Evolutionary conservation across 305 asterid species (phyloP), one percentile per base, ranked within the genome.

Genomic region (Plantago lanceolata): DNA sequence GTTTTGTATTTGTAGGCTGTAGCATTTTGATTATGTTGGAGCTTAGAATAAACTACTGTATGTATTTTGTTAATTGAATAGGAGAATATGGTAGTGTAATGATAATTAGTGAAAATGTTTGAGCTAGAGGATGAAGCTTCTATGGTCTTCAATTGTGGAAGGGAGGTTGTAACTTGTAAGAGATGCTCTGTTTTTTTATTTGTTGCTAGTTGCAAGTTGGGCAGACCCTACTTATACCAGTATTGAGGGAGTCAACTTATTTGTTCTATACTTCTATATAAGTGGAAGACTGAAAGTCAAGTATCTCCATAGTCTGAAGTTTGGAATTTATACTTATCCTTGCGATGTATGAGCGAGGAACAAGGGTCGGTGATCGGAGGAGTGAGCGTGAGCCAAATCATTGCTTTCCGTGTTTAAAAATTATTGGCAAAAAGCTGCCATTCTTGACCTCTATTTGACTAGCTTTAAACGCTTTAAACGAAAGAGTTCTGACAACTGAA

Each of bases 381-480:
- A 5, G 40, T 11, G 8, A 33, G 40, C 9, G 40, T 11, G 8
- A 33, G 40, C 9, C 40, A 33, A 33, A 33, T 33, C 7, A 6
- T 33, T 33, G 40, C 7, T 7, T 8, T 33, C 40, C 40, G 9
- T 52, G 14, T 17, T 11, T 13, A 43, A 37, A 15, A 11, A 15
- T 54, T 19, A 31, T 9, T 59, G 15, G 0, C 40, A 19, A 5
- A 8, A 8, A n/a, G n/a, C n/a, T n/a, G n/a, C 5, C 3, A 43
- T 11, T 48, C 12, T 63, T 15, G 17, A 48, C 35, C 56, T 67
- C 43, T 48, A 45, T 26, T 15, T 19, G 61, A 21, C 48, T 50
- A 51, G 67, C 26, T 51, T 9, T 14, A 49, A 66, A 13, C 18
- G 40, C 19, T 7, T 31, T 40, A 52, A 57, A 52, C 8, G 43